Conservation (phyloP, 2,329 filamentous ascomycete genomes). For the Metarhizium anisopliae region DNA sequence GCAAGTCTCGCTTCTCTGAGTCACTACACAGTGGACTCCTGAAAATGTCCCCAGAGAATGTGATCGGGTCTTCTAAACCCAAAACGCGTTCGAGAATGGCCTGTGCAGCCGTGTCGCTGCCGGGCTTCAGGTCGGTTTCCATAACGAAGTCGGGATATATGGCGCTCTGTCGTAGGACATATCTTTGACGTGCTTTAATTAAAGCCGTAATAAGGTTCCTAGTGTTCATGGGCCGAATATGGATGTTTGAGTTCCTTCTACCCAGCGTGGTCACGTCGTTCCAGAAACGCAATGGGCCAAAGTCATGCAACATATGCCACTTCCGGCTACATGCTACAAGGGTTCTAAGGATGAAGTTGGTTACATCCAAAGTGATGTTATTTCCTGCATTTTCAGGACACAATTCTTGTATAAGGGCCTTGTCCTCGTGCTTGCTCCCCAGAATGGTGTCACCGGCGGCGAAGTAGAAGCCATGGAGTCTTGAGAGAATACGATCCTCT, state of each 20-base stretch:
- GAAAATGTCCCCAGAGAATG: slow-evolving; percentile 2
- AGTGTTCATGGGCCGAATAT: not conserved
- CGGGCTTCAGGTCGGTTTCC: not conserved
- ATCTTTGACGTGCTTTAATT: not conserved
- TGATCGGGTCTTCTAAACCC: not conserved
- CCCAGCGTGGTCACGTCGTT: not conserved
- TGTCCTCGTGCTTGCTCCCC: not conserved
- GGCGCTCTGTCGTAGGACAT: not conserved
- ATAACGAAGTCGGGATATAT: not conserved
- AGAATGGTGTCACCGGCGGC: not conserved
- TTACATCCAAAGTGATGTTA: not conserved
- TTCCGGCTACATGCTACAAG: not conserved
- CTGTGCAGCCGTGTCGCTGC: not conserved
- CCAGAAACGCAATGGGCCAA: not conserved
- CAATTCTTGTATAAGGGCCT: not conserved
- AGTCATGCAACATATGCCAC: not conserved
- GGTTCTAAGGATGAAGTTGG: not conserved
- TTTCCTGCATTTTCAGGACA: not conserved
- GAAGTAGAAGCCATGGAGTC: slow-evolving; percentile 1
- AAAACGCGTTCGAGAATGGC: not conserved
- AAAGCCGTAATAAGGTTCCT: slow-evolving; percentile 1
- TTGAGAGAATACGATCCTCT: not conserved
- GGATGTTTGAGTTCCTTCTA: not conserved
- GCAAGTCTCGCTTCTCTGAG: slow-evolving; percentile 1
- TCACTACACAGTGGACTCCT: not conserved